Conservation (phyloP, 306 rosid genomes). For the Delonix regia region DNA sequence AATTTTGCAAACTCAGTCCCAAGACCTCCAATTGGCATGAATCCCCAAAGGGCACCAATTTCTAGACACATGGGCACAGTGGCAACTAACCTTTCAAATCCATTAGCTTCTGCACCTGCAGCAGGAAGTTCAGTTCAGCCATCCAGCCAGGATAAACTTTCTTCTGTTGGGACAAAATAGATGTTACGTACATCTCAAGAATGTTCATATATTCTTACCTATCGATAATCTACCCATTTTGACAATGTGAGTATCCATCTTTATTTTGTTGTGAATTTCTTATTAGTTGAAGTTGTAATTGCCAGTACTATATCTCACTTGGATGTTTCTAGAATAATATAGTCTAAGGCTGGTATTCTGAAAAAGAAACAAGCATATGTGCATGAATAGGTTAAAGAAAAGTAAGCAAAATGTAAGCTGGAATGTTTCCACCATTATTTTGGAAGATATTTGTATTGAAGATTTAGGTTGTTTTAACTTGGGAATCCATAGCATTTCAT, state of each 20-base stretch:
- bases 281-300: constrained; percentile 4
- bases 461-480: not conserved
- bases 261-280: not conserved
- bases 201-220: constrained; percentile 32
- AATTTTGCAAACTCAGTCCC: constrained; percentile 59
- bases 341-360: constrained; percentile 6
- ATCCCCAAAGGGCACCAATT: constrained; percentile 58
- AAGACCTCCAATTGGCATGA: constrained; percentile 58
- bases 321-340: not conserved
- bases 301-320: constrained; percentile 6
- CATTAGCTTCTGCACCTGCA: constrained; percentile 44
- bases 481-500: not conserved
- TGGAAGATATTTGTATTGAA: not conserved
- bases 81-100: constrained; percentile 41
- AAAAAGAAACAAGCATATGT: not conserved
- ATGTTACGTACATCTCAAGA: not conserved
- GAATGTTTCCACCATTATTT: not conserved
- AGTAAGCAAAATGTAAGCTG: not conserved
- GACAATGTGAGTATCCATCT: constrained; percentile 36
- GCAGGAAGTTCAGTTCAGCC: constrained; percentile 55
- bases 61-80: constrained; percentile 52
- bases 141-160: constrained; percentile 54
- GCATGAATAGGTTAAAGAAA: not conserved
- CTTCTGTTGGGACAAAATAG: constrained; percentile 52
- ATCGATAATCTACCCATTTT: constrained; percentile 15